phyloP scores from a whole-genome alignment of 2,329 filamentous ascomycete genomes.

The Diplodia seriata region DNA sequence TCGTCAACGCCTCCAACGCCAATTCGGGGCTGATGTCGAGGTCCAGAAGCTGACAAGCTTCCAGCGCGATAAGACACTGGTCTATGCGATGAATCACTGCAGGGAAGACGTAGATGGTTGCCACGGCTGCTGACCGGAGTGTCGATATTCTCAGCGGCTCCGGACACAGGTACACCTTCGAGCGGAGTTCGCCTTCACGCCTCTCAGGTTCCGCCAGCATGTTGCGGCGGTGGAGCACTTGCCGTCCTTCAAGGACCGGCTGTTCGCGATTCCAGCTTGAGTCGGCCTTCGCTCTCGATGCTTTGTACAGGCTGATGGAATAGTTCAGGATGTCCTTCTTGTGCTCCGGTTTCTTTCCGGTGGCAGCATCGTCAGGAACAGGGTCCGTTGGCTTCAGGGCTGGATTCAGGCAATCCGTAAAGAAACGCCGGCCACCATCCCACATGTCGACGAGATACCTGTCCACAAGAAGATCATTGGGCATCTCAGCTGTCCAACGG shows the following conservation, averaged over 20 bases:
- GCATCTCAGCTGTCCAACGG: constrained; percentile 54
- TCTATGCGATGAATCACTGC: constrained; percentile 86
- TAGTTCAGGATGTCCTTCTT: constrained; percentile 79
- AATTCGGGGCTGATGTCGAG: constrained; percentile 70
- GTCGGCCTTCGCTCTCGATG: constrained; percentile 56
- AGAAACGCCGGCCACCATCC: constrained; percentile 66
- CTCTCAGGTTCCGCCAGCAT: constrained; percentile 73
- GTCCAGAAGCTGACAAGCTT: constrained; percentile 71
- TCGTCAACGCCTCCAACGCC: constrained; percentile 89
- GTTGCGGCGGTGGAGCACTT: constrained; percentile 80
- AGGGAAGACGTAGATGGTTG: constrained; percentile 77
- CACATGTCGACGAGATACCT: constrained; percentile 64
- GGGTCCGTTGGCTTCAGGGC: constrained; percentile 69
- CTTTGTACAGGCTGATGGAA: constrained; percentile 76
- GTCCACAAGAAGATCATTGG: constrained; percentile 51
- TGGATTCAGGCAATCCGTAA: constrained; percentile 54
- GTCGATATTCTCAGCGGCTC: constrained; percentile 79
- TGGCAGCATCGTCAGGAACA: constrained; percentile 58
- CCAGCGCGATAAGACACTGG: constrained; percentile 77
- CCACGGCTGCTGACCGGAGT: constrained; percentile 73
- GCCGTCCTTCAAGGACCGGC: constrained; percentile 78
- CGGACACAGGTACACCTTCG: constrained; percentile 72
- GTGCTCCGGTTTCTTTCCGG: constrained; percentile 48
- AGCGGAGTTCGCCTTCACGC: constrained; percentile 57
- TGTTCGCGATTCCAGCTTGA: constrained; percentile 69